Evolutionary conservation across 2,329 filamentous ascomycete species (phyloP), one percentile per base, ranked within the genome.

Genomic region (Furcasterigmium furcatum): DNA sequence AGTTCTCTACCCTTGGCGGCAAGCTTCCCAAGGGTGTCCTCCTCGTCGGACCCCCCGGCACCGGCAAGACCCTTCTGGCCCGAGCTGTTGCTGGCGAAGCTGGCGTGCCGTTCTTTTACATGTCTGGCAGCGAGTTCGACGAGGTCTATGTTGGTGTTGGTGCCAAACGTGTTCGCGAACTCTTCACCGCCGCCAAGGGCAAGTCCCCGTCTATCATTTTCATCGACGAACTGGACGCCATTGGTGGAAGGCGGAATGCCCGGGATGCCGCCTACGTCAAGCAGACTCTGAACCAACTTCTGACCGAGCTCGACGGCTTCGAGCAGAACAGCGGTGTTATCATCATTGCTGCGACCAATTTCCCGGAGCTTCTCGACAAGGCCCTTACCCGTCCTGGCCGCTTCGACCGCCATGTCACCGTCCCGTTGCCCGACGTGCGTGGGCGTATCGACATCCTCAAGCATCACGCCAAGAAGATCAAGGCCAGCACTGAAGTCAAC

Each of bases 31-130:
- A 97, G 70, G 94, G 94, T 74, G 90, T 99, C 48, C 79, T 99
- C 42, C 80, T 99, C 20, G 90, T 96, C 59, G 94, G 94, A 1
- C 94, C 94, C 61, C 94, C 94, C 43, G 94, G 94, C 72, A 99
- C 94, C 50, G 94, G 94, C 71, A 99, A 99, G 72, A 99, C 94
- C 12, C 80, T 99, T 34, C 80, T 99, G 50, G 94, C 94, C 52
- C 86, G 94, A 59, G 95, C 94, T 45, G 94, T 99, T 49, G 94
- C 94, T 40, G 94, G 94, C 43, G 94, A 99, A 72, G 91, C 94
- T 44, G 94, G 92, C 46, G 94, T 99, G 16, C 94, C 94, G 2
- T 99, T 99, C 77, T 99, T 97, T 77, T 99, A 96, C 78, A 97
- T 99, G 92, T 99, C 94, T 60, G 94, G 94, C 42, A 95, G 90